These are phyloP conservation scores for Rhytidiadelphus loreus DNA, from an alignment of 225 moss, liverwort and hornwort genomes.

Conservation along the genomic window DNA sequence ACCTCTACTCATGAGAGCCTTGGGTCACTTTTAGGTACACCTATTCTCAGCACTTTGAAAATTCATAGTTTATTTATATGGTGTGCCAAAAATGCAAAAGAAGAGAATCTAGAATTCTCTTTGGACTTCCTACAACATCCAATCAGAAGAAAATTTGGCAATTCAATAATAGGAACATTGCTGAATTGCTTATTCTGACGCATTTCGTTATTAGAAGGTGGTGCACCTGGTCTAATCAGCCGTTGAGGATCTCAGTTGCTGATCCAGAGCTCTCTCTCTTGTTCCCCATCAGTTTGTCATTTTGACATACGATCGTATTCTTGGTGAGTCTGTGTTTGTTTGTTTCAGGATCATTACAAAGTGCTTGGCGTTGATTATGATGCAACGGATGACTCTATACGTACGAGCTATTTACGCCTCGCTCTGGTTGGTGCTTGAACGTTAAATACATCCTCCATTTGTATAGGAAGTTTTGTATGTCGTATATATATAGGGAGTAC, in stretches of 20 bases:
- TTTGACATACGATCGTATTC: neutral
- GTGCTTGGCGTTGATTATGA: conserved; percentile 88
- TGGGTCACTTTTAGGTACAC: neutral
- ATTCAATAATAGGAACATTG: neutral
- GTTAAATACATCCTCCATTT: neutral
- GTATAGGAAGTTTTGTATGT: neutral
- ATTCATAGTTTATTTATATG: neutral
- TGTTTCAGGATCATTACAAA: conserved; percentile 86
- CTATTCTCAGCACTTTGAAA: neutral
- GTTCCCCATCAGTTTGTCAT: neutral
- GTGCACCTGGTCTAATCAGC: neutral
- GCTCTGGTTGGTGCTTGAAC: conserved; percentile 64
- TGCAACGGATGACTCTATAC: conserved; percentile 80
- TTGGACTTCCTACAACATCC: neutral
- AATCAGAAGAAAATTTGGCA: neutral
- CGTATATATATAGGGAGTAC: neutral
- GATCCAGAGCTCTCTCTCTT: neutral
- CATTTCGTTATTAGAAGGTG: neutral
- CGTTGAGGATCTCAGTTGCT: neutral
- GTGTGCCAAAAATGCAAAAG: neutral
- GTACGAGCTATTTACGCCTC: conserved; percentile 88
- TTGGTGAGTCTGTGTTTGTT: neutral
- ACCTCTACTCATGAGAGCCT: neutral
- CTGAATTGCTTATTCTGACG: neutral
- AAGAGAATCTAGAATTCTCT: neutral